phyloP scores from a whole-genome alignment of 345 rosid species.

The Sonneratia alba region DNA sequence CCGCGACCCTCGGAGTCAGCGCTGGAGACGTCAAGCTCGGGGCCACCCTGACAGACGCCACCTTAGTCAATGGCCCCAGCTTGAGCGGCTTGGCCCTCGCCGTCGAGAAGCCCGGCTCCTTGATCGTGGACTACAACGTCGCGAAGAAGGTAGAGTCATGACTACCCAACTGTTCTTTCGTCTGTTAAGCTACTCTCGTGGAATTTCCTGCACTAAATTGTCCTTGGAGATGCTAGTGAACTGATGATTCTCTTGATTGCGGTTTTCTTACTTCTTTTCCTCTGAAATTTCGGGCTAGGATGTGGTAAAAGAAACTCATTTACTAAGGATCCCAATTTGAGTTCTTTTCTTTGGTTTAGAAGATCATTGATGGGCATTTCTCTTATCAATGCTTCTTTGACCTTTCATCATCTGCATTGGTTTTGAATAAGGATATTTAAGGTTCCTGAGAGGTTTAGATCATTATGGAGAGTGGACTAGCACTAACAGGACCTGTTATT shows the following conservation, averaged over 20 bases:
- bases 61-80: slow-evolving; percentile 68
- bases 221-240: background rate
- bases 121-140: slow-evolving; percentile 70
- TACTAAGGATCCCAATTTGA: background rate
- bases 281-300: background rate
- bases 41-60: slow-evolving; percentile 77
- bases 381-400: background rate
- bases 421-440: too few species aligned
- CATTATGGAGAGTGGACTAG: background rate
- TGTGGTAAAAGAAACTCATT: background rate
- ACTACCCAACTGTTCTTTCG: background rate
- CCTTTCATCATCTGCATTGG: too few species aligned
- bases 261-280: background rate
- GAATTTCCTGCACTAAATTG: background rate
- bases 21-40: slow-evolving; percentile 73
- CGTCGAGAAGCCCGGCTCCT: slow-evolving; percentile 80
- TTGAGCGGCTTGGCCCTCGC: slow-evolving; percentile 63
- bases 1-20: slow-evolving; percentile 39
- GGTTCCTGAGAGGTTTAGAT: background rate
- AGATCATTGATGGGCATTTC: background rate
- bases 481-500: background rate
- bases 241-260: background rate
- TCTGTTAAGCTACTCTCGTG: background rate
- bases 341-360: background rate
- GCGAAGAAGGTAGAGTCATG: slow-evolving; percentile 46